These are phyloP conservation scores for Elsinoe fawcettii DNA, from an alignment of 2,329 filamentous ascomycete species.

Conservation along the genomic window DNA sequence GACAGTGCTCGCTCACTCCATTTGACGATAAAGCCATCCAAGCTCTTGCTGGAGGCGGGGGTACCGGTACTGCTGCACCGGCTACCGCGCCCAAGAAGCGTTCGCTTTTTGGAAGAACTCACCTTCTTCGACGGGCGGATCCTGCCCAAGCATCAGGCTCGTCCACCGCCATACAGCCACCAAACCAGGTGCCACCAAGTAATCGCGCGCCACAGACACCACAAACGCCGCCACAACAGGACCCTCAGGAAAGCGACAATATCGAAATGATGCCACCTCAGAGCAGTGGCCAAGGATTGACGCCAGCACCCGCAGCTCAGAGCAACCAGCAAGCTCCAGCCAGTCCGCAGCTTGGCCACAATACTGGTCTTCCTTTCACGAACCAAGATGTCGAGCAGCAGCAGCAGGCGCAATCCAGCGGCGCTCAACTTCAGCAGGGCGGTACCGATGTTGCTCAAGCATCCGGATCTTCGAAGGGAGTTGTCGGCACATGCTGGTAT, in stretches of 20 bases:
- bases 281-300: neutral
- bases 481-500: neutral
- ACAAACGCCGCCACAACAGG: neutral
- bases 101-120: neutral
- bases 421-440: neutral
- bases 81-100: neutral
- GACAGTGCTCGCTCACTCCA: neutral
- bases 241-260: neutral
- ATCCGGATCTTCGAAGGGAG: neutral
- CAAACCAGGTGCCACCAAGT: neutral
- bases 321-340: neutral
- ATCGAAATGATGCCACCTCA: constrained; percentile 3
- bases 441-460: neutral
- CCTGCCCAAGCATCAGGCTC: neutral
- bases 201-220: neutral
- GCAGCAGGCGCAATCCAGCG: neutral
- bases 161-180: neutral
- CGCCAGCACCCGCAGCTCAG: neutral
- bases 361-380: neutral
- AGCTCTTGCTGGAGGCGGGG: neutral
- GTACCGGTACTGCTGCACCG: neutral
- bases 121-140: neutral
- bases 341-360: neutral
- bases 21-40: constrained; percentile 2
- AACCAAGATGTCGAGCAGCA: neutral